Conservation (phyloP, 1,284 basidiomycete species). For the Takashimella tepidaria region DNA sequence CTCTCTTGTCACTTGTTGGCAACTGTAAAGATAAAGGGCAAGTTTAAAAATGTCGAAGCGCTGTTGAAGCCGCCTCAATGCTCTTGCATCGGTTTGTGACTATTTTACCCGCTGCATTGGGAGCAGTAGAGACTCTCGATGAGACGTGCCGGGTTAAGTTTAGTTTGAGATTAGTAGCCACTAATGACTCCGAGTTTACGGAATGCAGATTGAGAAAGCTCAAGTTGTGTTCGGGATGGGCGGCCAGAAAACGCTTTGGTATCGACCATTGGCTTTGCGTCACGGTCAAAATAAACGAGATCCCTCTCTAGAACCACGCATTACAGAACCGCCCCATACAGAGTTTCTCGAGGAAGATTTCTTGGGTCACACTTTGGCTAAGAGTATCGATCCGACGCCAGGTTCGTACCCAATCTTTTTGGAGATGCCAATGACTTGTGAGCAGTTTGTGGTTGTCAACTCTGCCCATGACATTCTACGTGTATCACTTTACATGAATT, state of each 20-base stretch:
- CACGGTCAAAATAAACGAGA: neutral
- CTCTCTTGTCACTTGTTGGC: neutral
- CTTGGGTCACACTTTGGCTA: neutral
- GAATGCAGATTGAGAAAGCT: neutral
- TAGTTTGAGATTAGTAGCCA: no score
- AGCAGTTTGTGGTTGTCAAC: no score
- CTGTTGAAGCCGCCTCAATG: conserved; percentile 9
- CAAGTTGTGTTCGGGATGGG: neutral
- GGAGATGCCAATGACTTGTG: neutral
- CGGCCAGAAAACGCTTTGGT: neutral
- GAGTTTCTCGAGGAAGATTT: neutral
- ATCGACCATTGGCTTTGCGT: neutral
- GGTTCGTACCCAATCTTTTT: neutral
- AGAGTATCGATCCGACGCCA: neutral
- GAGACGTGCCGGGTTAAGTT: conserved; percentile 7
- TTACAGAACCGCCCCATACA: no score
- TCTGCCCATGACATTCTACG: no score
- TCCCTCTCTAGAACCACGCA: no score
- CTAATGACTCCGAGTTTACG: neutral
- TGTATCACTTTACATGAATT: no score
- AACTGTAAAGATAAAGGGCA: neutral
- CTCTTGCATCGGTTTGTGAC: conserved; percentile 13
- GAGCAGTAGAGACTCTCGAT: conserved; percentile 16
- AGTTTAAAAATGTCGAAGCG: neutral
- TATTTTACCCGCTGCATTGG: conserved; percentile 13